Base-by-base conservation (phyloP, 306 rosid genomes). In the Trifolium pratense region DNA sequence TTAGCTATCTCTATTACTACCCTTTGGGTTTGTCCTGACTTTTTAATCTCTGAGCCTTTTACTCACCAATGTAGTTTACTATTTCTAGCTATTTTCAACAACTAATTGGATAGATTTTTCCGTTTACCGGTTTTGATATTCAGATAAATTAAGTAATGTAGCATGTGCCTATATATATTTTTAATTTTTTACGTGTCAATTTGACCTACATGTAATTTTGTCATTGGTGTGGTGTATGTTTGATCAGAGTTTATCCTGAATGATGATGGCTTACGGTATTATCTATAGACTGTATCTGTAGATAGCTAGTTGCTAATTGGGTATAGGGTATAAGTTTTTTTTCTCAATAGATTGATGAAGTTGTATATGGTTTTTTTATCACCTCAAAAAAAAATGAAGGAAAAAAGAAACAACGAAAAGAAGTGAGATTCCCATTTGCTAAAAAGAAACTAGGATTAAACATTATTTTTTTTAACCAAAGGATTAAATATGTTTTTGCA, bases 61-160 rank as follows among this genome's bases (percentile, higher is more conserved):
- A 43, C 69, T 80, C 36, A 60, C 67, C 75, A 46, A 56, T 64
- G 6, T 40, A 12, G 48, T 57, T 77, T 60, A 34, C 78, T 52
- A 75, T 75, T 74, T 66, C 49, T 65, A 42, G 31, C 76, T 68
- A 70, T 79, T 66, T 78, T 70, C 80, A 80, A 81, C 80, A 63
- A 59, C 77, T 23, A 23, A 11, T 75, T 80, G 49, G 18, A 21
- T 53, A 65, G 79, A 67, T 81, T 75, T 76, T 74, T 59, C 67
- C 32, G 86, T 71, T 81, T 76, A 82, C 82, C 81, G 67, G 77
- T 78, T 80, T 59, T 66, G 79, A 79, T 77, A 80, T 77, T 52
- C 74, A 53, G 61, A 71, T 73, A 62, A 75, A n/a, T n/a, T n/a
- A n/a, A 74, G 72, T 56, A 16, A 20, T 65, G 62, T 29, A 45